Base-by-base conservation (phyloP, 1,139 yeast species). In the Lodderomyces margitis region DNA sequence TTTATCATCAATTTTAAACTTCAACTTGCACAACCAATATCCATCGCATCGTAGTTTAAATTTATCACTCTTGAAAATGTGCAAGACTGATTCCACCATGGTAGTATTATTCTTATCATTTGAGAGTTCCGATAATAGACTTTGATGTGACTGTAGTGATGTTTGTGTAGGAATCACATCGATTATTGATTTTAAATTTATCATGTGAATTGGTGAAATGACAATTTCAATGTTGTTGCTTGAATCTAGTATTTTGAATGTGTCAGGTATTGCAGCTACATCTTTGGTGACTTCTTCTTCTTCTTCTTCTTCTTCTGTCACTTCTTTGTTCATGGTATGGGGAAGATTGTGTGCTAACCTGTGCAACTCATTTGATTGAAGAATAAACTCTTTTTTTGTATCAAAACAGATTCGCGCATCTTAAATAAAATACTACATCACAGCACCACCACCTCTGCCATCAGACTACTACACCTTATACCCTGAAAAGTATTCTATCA, bases 1-100 rank as follows among this genome's bases (percentile, higher is more conserved):
- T 28, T 35, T 45, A 28, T 45, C 47, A 19, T 28, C 25, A 14
- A 15, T 12, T 14, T n/a, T 14, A 28, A 27, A 21, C 11, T 36
- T 30, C 25, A 36, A 19, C 25, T 36, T 28, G 14, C 33, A 27
- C 20, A 36, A 36, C 23, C 32, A 28, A 28, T 28, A 28, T 4
- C 32, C 17, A 28, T 28, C 10, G 15, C 21, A 34, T 36, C 39
- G 39, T 21, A 36, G 21, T 28, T 8, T 36, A 3, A 7, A 14
- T 8, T 12, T 27, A 9, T 16, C 9, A 20, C 15, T 10, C 14
- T 19, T 36, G 19, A 36, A 36, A 28, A 27, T 17, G 15, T 36
- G 39, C 20, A 36, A 4, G 23, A 17, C 14, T 12, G 28, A 15
- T 28, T 15, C 32, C 4, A 28, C n/a, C 7, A 12, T 10, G 6